These are phyloP conservation scores for Amanita muscaria DNA, from an alignment of 768 basidiomycete species.

Conservation along the genomic window DNA sequence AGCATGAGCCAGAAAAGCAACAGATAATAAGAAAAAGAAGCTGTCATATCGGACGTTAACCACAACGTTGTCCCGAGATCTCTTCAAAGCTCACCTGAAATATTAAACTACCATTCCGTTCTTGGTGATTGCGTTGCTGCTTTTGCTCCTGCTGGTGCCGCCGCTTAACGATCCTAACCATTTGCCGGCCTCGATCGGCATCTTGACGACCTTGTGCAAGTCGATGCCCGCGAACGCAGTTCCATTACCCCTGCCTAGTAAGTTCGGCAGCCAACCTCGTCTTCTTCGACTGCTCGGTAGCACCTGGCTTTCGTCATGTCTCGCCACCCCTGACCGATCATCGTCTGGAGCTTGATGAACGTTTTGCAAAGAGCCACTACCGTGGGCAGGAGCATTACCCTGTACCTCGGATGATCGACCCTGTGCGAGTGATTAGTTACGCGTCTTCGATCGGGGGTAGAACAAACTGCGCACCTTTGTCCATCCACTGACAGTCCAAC, in stretches of 20 bases:
- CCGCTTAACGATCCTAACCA: slow-evolving; percentile 8
- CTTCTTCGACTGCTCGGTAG: slow-evolving; percentile 1
- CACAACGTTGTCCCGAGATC: too few relatives aligned
- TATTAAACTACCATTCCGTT: neutral
- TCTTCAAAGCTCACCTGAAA: neutral
- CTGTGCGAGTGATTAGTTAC: neutral
- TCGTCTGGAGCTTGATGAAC: neutral
- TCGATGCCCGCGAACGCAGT: neutral
- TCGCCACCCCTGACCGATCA: neutral
- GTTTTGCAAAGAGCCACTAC: neutral
- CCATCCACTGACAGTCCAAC: slow-evolving; percentile 8
- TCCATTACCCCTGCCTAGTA: slow-evolving; percentile 1
- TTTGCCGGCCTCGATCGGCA: slow-evolving; percentile 7
- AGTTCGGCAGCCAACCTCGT: slow-evolving; percentile 6
- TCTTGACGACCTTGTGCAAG: slow-evolving; percentile 8
- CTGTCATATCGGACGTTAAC: too few relatives aligned
- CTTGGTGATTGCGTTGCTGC: neutral
- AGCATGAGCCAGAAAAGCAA: neutral
- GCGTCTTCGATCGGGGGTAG: slow-evolving; percentile 1
- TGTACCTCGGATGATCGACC: neutral
- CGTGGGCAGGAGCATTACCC: neutral
- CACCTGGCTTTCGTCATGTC: neutral
- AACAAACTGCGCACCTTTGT: neutral
- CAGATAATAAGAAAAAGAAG: too few relatives aligned
- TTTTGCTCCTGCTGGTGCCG: slow-evolving; percentile 6